These are phyloP conservation scores for Capronia epimyces DNA, from an alignment of 2,329 filamentous ascomycete genomes.

Conservation along the genomic window DNA sequence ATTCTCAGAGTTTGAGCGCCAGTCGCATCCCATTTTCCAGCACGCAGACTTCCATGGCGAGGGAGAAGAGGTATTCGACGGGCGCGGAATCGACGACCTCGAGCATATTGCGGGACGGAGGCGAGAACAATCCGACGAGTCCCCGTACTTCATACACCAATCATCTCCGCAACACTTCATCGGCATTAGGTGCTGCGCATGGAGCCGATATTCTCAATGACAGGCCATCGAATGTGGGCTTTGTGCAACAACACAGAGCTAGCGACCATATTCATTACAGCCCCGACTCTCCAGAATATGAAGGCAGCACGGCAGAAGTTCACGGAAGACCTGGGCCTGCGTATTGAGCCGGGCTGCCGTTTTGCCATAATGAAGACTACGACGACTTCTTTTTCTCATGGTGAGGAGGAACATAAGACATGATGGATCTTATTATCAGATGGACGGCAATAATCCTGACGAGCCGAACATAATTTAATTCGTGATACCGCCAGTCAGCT, in stretches of 20 bases:
- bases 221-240: slow-evolving; percentile 47
- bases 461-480: not conserved
- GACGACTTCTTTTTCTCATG: not conserved
- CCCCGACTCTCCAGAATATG: slow-evolving; percentile 30
- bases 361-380: slow-evolving; percentile 4
- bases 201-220: slow-evolving; percentile 35
- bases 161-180: slow-evolving; percentile 31
- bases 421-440: not conserved
- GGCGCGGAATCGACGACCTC: slow-evolving; percentile 35
- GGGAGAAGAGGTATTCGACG: slow-evolving; percentile 22
- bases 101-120: slow-evolving; percentile 32
- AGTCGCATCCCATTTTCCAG: slow-evolving; percentile 40
- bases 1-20: slow-evolving; percentile 26
- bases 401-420: not conserved
- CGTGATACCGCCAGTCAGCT: not conserved
- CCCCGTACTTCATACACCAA: slow-evolving; percentile 23
- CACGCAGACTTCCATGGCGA: slow-evolving; percentile 10
- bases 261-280: slow-evolving; percentile 46
- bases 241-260: slow-evolving; percentile 46
- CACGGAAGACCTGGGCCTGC: slow-evolving; percentile 11
- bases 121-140: slow-evolving; percentile 24
- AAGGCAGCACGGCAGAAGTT: slow-evolving; percentile 25
- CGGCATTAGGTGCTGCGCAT: slow-evolving; percentile 31
- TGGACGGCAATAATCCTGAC: not conserved
- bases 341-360: not conserved